Base-by-base conservation (phyloP, 331 rosid species). In the Malus hybrid region DNA sequence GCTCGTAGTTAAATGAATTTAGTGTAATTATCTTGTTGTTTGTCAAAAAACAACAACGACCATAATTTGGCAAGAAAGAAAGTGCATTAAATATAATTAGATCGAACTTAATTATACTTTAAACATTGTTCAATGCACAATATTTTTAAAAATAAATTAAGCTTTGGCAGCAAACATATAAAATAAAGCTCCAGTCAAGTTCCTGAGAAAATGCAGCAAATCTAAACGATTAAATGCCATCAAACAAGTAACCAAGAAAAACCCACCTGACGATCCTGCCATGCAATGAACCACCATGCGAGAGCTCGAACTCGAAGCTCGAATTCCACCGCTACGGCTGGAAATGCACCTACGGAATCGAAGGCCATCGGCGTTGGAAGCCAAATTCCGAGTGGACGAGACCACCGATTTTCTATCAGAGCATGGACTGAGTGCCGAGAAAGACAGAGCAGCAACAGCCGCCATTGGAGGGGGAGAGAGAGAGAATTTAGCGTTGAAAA, bases 241-340 rank as follows among this genome's bases (percentile, higher is more conserved):
- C 32, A 83, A 78, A 57, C 53, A 78, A 78, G 26, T 6, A 20
- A 26, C 29, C 26, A 71, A 50, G 60, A 24, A 57, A 66, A 71
- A 68, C 74, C 9, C 77, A 92, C 99, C 96, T 84, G 91, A 36
- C 20, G 58, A 76, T 6, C 91, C 60, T 58, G 97, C 85, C 92
- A 83, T 79, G 96, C 97, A 90, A 56, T 80, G 91, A 86, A 92
- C 46, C 24, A 84, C 86, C 93, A 87, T 77, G 14, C 86, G 82
- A 68, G 93, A 86, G 26, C 72, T 15, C 15, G 84, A 76, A 74
- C 11, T 81, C 26, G 87, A 53, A 62, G 85, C 57, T 74, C 87
- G 79, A 66, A 80, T 82, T 24, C 78, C 81, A 7, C 69, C 80
- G 78, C 11, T 50, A 46, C 80, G 89, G 63, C 76, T 58, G 3